Base-by-base conservation (phyloP, 2,329 filamentous ascomycete genomes). In the Cordyceps tenuipes region DNA sequence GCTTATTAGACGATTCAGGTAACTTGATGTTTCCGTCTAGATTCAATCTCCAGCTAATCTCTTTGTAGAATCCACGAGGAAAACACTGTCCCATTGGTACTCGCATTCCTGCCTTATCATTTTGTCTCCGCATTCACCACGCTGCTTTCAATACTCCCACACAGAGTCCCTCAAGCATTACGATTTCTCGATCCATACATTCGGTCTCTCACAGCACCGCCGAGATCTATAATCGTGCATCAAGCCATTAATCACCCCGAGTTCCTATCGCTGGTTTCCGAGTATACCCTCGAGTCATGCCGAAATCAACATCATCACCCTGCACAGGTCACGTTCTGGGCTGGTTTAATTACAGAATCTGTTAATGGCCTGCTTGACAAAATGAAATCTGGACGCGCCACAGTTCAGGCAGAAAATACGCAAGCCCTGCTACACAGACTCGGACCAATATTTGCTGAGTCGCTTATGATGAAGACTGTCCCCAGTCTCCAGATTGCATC, bases 31-130 rank as follows among this genome's bases (percentile, higher is more conserved):
- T 39, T 17, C 2, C 67, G 8, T n/a, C 10, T 26, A 1, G 36
- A 21, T 39, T 41, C 31, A 10, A 26, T 15, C 15, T 31, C 57
- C 44, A 62, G 68, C 31, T 41, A n/a, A 44, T 23, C 12, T 59
- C 9, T 15, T 21, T 21, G 5, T 66, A 95, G 92, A 66, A 85
- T 96, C 56, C 94, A 99, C 71, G 90, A 97, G 72, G 87, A 91
- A 74, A 97, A 96, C 72, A 93, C 90, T 4, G 78, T 83, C 3
- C 82, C 82, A 39, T 76, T 96, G 15, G 78, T 97, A 48, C 82
- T 92, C 65, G 90, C 92, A 3, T 97, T 97, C 71, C 80, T 99
- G 5, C 94, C 94, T 1, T 97, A 96, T 73, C 92, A 99, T 72
- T 86, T 87, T 8, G 88, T 90, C 36, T 89, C 89, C 6, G 84